phyloP scores from a whole-genome alignment of 345 rosid genomes.

The Durio zibethinus region DNA sequence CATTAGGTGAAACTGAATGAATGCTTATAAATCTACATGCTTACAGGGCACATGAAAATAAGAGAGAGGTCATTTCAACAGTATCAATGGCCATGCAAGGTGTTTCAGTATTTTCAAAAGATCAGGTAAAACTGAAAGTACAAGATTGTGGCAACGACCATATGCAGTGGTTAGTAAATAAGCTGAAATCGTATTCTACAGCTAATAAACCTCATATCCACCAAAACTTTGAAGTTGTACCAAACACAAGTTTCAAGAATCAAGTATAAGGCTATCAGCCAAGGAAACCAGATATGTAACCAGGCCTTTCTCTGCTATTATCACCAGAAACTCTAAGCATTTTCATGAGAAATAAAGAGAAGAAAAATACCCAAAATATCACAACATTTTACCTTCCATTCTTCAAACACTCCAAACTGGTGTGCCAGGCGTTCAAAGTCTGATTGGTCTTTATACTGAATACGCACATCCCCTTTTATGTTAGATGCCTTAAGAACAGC shows the following conservation, averaged over 20 bases:
- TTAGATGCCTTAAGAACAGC: constrained; percentile 62
- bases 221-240: background rate
- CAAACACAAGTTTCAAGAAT: background rate
- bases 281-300: background rate
- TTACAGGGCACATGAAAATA: background rate
- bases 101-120: background rate
- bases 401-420: constrained; percentile 87
- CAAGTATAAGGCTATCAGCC: background rate
- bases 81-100: background rate
- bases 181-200: background rate
- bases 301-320: background rate
- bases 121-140: background rate
- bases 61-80: background rate
- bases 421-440: constrained; percentile 74
- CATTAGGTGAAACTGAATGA: background rate
- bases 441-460: constrained; percentile 61
- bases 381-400: constrained; percentile 78
- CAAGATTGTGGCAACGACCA: background rate
- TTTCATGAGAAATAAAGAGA: background rate
- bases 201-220: background rate
- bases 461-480: constrained; percentile 63
- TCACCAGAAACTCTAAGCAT: background rate
- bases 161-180: background rate
- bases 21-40: background rate
- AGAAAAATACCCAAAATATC: background rate